These are phyloP conservation scores for Protomyces macrosporus DNA, from an alignment of 1,139 yeast genomes.

Conservation along the genomic window DNA sequence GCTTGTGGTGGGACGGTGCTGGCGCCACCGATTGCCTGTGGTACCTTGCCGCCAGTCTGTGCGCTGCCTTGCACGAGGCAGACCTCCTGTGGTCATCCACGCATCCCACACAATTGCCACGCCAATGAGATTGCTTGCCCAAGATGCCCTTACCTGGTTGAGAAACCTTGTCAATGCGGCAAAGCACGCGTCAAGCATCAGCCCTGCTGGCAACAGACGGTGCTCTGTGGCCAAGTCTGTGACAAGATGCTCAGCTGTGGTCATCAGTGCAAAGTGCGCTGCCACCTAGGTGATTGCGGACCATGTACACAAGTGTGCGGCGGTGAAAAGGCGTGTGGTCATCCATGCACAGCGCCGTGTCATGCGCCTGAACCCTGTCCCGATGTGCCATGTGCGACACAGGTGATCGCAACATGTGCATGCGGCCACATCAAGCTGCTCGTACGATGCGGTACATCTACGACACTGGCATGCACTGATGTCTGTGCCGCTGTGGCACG, in stretches of 20 bases:
- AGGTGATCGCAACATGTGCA: conserved; percentile 51
- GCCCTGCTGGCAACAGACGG: conserved; percentile 63
- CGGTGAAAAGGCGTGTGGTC: conserved; percentile 57
- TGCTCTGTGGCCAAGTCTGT: conserved; percentile 70
- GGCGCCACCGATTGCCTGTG: conserved; percentile 86
- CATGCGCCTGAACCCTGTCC: conserved; percentile 55
- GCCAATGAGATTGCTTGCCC: conserved; percentile 61
- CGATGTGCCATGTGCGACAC: conserved; percentile 47
- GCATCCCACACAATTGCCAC: conserved; percentile 73
- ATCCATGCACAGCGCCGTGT: conserved; percentile 57
- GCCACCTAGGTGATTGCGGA: conserved; percentile 46
- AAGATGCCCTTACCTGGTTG: conserved; percentile 64
- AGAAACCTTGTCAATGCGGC: conserved; percentile 69
- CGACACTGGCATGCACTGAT: conserved; percentile 42
- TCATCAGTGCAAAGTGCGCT: conserved; percentile 60
- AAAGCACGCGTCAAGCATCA: conserved; percentile 55
- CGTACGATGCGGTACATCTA: conserved; percentile 49
- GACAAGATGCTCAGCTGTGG: conserved; percentile 56
- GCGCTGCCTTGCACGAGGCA: conserved; percentile 59
- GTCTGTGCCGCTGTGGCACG: conserved; percentile 61
- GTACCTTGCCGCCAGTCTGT: conserved; percentile 65
- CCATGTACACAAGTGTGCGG: conserved; percentile 56
- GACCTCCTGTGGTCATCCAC: conserved; percentile 68
- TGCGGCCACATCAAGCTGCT: conserved; percentile 57
- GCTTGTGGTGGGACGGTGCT: conserved; percentile 78